phyloP scores from a whole-genome alignment of 2,329 filamentous ascomycete species.

The Chaetomium globosum region DNA sequence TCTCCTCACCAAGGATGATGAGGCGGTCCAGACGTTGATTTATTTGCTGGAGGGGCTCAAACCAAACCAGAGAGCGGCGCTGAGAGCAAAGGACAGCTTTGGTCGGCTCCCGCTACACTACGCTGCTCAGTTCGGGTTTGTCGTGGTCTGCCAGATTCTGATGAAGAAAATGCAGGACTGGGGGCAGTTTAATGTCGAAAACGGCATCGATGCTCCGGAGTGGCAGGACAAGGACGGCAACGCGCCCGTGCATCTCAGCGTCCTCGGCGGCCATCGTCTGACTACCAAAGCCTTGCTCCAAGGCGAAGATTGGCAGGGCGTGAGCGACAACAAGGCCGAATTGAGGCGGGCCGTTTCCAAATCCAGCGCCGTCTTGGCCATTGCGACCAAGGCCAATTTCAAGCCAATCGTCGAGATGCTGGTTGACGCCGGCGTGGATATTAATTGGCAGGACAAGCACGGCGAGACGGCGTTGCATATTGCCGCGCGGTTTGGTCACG shows the following conservation, averaged over 20 bases:
- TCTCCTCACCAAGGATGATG: slow-evolving; percentile 68
- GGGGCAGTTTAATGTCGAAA: slow-evolving; percentile 79
- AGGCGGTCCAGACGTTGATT: slow-evolving; percentile 69
- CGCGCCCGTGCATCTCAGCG: slow-evolving; percentile 87
- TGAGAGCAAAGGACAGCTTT: slow-evolving; percentile 73
- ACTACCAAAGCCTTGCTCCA: slow-evolving; percentile 81
- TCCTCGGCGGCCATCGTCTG: slow-evolving; percentile 84
- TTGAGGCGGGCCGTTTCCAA: slow-evolving; percentile 73
- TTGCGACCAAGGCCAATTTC: slow-evolving; percentile 88
- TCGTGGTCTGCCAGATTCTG: slow-evolving; percentile 83
- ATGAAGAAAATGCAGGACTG: slow-evolving; percentile 88
- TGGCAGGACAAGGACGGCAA: slow-evolving; percentile 95
- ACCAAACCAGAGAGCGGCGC: slow-evolving; percentile 65
- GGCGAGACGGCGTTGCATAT: slow-evolving; percentile 92
- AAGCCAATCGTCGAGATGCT: slow-evolving; percentile 81
- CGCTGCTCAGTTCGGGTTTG: slow-evolving; percentile 90
- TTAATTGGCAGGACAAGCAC: slow-evolving; percentile 88
- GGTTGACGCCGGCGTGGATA: slow-evolving; percentile 85
- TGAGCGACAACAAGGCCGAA: slow-evolving; percentile 62
- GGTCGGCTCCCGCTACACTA: slow-evolving; percentile 89
- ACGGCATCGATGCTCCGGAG: slow-evolving; percentile 80
- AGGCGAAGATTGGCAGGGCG: slow-evolving; percentile 75
- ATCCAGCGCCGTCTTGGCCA: slow-evolving; percentile 81
- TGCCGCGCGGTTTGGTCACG: slow-evolving; percentile 84
- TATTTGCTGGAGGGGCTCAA: slow-evolving; percentile 69